phyloP scores from a whole-genome alignment of 1,284 basidiomycete genomes.

The Cerioporus squamosus region DNA sequence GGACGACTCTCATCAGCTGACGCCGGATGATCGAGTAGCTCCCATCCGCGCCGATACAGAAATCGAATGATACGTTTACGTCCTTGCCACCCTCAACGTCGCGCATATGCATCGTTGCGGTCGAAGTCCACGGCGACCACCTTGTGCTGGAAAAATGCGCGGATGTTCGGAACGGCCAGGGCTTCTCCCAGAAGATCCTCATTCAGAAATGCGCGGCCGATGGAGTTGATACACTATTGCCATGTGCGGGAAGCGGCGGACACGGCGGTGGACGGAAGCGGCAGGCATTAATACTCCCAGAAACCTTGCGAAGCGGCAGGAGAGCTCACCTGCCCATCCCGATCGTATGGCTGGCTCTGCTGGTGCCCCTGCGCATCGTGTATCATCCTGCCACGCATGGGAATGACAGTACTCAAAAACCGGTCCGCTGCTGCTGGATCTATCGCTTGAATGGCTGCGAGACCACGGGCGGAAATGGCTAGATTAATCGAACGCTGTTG shows the following conservation, averaged over 20 bases:
- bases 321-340: constrained; percentile 75
- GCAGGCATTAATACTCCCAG: constrained; percentile 14
- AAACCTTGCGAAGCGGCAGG: constrained; percentile 23
- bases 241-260: constrained; percentile 22
- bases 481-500: constrained; percentile 94
- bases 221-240: constrained; percentile 88
- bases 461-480: constrained; percentile 92
- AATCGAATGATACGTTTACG: constrained; percentile 65
- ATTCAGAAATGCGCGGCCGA: constrained; percentile 89
- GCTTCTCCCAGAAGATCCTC: constrained; percentile 81
- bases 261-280: constrained; percentile 28
- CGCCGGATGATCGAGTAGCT: constrained; percentile 84
- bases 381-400: constrained; percentile 96
- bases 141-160: constrained; percentile 82
- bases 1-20: constrained; percentile 89
- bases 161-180: constrained; percentile 64
- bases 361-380: constrained; percentile 75
- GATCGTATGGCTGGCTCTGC: constrained; percentile 88
- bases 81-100: constrained; percentile 51
- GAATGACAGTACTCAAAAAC: constrained; percentile 84
- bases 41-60: constrained; percentile 90
- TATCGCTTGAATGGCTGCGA: constrained; percentile 84
- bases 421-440: constrained; percentile 77
- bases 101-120: constrained; percentile 53
- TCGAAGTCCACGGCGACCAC: constrained; percentile 79